Conservation (phyloP, 2,329 filamentous ascomycete genomes). For the Beauveria pseudobassiana region DNA sequence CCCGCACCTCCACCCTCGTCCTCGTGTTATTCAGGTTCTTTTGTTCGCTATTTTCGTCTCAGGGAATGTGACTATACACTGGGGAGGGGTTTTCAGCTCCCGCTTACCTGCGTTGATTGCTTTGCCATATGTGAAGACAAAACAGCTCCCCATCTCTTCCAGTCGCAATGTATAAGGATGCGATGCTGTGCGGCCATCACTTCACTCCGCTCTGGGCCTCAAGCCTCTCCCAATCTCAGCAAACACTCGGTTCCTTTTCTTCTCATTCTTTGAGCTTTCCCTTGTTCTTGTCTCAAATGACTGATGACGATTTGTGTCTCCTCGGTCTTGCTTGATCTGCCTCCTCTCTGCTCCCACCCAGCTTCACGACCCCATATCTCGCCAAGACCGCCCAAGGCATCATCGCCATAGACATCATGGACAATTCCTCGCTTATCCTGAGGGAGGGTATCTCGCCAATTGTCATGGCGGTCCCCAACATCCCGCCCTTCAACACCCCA, state of each 20-base stretch:
- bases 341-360: not conserved
- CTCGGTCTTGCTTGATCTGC: not conserved
- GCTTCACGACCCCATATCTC: not conserved
- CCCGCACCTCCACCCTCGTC: not conserved
- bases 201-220: not conserved
- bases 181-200: not conserved
- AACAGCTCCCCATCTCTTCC: not conserved
- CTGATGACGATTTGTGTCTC: not conserved
- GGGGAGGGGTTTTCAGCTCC: not conserved
- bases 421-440: not conserved
- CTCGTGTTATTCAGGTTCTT: constrained; percentile 2
- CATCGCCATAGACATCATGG: not conserved
- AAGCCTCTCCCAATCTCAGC: not conserved
- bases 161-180: not conserved
- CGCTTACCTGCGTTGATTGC: not conserved
- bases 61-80: not conserved
- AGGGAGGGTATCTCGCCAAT: constrained; percentile 11
- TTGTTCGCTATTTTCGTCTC: constrained; percentile 5
- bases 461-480: constrained; percentile 17
- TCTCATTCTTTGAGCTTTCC: too few species aligned
- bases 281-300: not conserved
- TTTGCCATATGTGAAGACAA: not conserved
- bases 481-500: constrained; percentile 21
- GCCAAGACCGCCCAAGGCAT: too few species aligned
- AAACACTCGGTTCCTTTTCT: not conserved